Evolutionary conservation across 495 filamentous ascomycete species (phyloP), one percentile per base, ranked within the genome.

Genomic region (Penicillium arizonense): DNA sequence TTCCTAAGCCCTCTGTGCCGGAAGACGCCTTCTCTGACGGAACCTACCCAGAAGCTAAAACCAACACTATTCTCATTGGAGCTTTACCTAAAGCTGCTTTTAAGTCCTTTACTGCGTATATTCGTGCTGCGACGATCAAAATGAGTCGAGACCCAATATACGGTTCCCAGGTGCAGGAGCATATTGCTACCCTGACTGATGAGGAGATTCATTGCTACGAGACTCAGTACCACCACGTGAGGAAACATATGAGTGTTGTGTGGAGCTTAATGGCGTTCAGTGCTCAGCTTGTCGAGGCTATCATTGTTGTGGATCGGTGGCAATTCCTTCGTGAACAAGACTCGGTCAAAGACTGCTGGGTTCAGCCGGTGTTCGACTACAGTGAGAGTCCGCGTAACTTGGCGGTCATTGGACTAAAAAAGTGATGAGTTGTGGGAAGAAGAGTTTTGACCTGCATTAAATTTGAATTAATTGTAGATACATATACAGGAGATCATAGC

Each of bases 201-300:
- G 86, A 86, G 41, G 85, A 92, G 45, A 85, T 96, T 47, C 70
- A 76, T 11, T 66, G 49, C 41, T 97, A 97, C 62, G 87, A 87
- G 61, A 63, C 69, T 13, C 58, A 69, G 44, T 95, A 84, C 68
- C 59, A 56, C 24, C 71, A 75, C 13, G 76, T 84, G 58, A 91
- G 86, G 75, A 87, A 92, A 58, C 83, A 96, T 58, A 76, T 98
- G 16, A 90, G 87, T 67, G 78, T 92, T 6, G 76, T 91, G 30
- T 98, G 94, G 94, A 89, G 80, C 59, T 70, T 98, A 62, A 97
- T 97, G 93, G 90, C 93, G 2, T 96, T 96, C 62, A 94, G 90
- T 63, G 89, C 94, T 9, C 81, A 81, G 7, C 84, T 97, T 4
- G 84, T 93, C 30, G 94, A 98, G 71, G 87, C 89, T 28, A 71